Percentiles rank a stretch among this genome's conserved stretches.
These are phyloP conservation scores for Jamesozyma hellenica DNA, from an alignment of 805 yeast species.

Conservation along the genomic window DNA sequence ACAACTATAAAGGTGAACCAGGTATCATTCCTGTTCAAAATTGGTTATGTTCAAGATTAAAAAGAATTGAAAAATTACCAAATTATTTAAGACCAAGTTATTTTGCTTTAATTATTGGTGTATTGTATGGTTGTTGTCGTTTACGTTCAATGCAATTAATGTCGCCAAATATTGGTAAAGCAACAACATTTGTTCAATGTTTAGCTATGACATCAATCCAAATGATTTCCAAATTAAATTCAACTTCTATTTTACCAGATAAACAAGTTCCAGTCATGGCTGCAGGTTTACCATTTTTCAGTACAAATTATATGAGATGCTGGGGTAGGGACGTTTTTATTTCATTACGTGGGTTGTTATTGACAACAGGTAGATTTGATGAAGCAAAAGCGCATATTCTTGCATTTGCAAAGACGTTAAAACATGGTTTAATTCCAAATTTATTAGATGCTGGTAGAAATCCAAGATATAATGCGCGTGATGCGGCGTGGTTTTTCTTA, in stretches of 20 bases:
- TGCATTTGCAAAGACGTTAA: constrained; percentile 80
- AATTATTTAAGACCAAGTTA: constrained; percentile 76
- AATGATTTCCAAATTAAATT: constrained; percentile 66
- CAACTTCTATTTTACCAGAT: constrained; percentile 66
- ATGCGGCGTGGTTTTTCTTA: constrained; percentile 91
- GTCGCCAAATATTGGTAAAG: constrained; percentile 42
- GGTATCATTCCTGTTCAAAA: constrained; percentile 46
- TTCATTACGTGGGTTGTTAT: constrained; percentile 68
- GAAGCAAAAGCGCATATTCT: constrained; percentile 76
- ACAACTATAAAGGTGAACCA: constrained; percentile 38
- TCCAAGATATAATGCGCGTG: constrained; percentile 92
- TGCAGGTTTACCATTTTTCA: constrained; percentile 94
- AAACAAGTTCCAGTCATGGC: constrained; percentile 66
- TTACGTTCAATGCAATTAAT: constrained; percentile 52
- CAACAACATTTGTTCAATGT: constrained; percentile 68
- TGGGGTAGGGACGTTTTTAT: constrained; percentile 98
- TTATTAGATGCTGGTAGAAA: constrained; percentile 84
- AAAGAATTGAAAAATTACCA: constrained; percentile 57
- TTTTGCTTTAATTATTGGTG: constrained; percentile 72
- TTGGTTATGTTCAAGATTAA: constrained; percentile 63
- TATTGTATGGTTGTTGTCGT: constrained; percentile 76
- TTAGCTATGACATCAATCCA: constrained; percentile 77
- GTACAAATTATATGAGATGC: constrained; percentile 85
- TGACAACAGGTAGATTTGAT: constrained; percentile 67
- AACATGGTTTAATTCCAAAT: constrained; percentile 93